phyloP scores from a whole-genome alignment of 345 rosid species.

The Microcos paniculata region DNA sequence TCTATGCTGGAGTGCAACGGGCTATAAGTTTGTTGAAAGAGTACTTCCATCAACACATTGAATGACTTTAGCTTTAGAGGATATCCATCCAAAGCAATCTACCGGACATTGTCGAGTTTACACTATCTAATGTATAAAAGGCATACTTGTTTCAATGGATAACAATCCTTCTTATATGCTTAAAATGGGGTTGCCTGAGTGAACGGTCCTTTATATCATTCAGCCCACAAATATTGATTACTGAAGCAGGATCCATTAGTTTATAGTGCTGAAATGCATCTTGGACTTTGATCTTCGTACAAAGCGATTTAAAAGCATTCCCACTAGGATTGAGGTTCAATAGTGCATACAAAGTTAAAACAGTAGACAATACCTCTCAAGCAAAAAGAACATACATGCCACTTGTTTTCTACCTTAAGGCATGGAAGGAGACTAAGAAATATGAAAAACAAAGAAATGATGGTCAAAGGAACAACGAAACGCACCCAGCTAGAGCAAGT shows the following conservation, averaged over 20 bases:
- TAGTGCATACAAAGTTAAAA: background rate
- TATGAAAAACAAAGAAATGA: background rate
- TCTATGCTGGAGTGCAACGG: background rate
- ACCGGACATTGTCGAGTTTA: background rate
- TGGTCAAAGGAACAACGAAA: background rate
- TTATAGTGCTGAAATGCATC: background rate
- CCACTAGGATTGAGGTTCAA: background rate
- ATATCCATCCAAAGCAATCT: background rate
- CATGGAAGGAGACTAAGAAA: background rate
- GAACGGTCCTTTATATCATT: background rate
- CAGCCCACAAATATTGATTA: background rate
- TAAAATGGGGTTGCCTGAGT: background rate
- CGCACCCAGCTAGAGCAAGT: slow-evolving; percentile 80
- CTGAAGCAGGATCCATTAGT: background rate
- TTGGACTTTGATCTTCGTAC: background rate
- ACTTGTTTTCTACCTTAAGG: background rate
- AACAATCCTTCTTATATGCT: background rate
- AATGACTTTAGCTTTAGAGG: too few relatives aligned
- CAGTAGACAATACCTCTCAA: background rate
- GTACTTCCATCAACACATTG: too few relatives aligned
- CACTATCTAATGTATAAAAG: background rate
- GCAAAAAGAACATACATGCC: background rate
- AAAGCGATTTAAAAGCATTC: background rate
- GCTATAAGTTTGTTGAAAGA: background rate
- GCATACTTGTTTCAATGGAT: background rate